Percentiles rank a stretch among this genome's conserved stretches.
phyloP scores from a whole-genome alignment of 1,284 basidiomycete genomes.

The Moniliella sp. region DNA sequence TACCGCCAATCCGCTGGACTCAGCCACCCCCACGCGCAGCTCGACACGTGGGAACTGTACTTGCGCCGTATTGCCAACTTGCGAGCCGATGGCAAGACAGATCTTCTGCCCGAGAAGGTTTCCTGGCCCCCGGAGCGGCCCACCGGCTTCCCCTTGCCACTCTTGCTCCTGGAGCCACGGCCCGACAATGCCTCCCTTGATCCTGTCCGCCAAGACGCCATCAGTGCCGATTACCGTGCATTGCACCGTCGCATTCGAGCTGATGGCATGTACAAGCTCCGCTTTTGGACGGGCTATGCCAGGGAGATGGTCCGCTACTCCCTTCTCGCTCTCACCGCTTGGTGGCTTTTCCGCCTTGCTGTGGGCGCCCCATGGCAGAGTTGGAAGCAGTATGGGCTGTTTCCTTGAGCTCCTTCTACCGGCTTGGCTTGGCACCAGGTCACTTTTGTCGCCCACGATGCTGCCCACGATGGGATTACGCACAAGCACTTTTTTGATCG shows the following conservation, averaged over 20 bases:
- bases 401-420: slow-evolving; percentile 52
- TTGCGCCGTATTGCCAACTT: not conserved
- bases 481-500: slow-evolving; percentile 67
- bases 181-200: slow-evolving; percentile 37
- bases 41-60: slow-evolving; percentile 9
- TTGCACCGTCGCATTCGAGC: slow-evolving; percentile 55
- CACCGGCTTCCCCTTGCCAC: slow-evolving; percentile 17
- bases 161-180: slow-evolving; percentile 30
- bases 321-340: slow-evolving; percentile 44
- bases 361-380: slow-evolving; percentile 2
- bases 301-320: slow-evolving; percentile 61
- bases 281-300: slow-evolving; percentile 71
- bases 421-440: slow-evolving; percentile 87
- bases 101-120: too few relatives aligned
- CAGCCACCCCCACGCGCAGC: slow-evolving; percentile 26
- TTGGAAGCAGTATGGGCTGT: slow-evolving; percentile 30
- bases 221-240: slow-evolving; percentile 57
- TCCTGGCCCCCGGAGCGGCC: too few relatives aligned
- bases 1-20: slow-evolving; percentile 21
- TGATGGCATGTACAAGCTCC: slow-evolving; percentile 66
- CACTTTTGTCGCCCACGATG: slow-evolving; percentile 74
- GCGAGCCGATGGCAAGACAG: not conserved
- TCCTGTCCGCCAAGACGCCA: slow-evolving; percentile 45
- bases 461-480: slow-evolving; percentile 80
- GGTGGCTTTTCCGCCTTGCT: slow-evolving; percentile 38